phyloP scores from a whole-genome alignment of 441 rosid genomes.

The Omphalea diandra region DNA sequence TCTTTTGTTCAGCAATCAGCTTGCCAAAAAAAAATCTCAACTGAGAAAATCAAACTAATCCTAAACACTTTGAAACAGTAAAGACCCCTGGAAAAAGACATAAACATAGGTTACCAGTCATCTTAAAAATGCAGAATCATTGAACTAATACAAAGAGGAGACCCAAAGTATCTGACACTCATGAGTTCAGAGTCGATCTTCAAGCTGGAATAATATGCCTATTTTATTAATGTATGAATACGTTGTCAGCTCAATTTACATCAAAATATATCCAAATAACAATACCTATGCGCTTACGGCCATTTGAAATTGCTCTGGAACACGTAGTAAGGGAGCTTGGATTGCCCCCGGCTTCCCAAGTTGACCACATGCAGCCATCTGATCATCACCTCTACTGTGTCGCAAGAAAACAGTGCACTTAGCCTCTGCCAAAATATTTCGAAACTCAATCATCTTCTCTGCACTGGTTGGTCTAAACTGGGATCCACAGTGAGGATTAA shows the following conservation, averaged over 20 bases:
- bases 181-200: not conserved
- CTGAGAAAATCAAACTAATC: too few species aligned
- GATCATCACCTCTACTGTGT: slow-evolving; percentile 82
- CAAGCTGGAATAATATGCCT: not conserved
- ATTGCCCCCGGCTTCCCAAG: slow-evolving; percentile 70
- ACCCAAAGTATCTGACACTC: not conserved
- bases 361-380: slow-evolving; percentile 98
- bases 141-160: too few species aligned
- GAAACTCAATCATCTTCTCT: slow-evolving; percentile 75
- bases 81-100: too few species aligned
- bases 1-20: too few species aligned
- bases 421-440: slow-evolving; percentile 64
- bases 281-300: slow-evolving; percentile 38
- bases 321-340: slow-evolving; percentile 69
- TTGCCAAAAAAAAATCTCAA: too few species aligned
- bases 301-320: slow-evolving; percentile 65
- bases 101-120: too few species aligned
- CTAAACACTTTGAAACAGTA: too few species aligned
- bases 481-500: slow-evolving; percentile 83
- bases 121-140: too few species aligned
- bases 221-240: too few species aligned
- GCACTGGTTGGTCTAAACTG: slow-evolving; percentile 64
- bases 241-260: not conserved
- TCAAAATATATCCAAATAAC: slow-evolving; percentile 1
- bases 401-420: slow-evolving; percentile 63